These are phyloP conservation scores for Phytopythium mirpurense DNA, from an alignment of 352 stramenopile species.

Conservation along the genomic window DNA sequence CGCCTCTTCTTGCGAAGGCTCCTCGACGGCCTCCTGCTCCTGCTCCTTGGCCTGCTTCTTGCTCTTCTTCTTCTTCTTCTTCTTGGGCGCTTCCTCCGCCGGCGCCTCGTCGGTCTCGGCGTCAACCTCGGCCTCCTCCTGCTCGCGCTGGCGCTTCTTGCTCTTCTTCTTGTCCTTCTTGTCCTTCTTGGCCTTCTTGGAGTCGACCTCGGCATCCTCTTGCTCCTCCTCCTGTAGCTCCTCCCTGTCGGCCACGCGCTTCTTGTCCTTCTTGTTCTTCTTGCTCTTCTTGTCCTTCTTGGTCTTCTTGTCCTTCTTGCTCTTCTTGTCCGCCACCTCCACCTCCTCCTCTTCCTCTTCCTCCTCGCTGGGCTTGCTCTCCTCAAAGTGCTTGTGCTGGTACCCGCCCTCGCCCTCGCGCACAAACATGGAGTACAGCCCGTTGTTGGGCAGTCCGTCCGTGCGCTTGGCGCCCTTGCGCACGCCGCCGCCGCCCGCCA, in stretches of 20 bases:
- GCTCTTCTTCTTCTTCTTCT: conserved; percentile 26
- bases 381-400: conserved; percentile 80
- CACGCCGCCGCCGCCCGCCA: conserved; percentile 34
- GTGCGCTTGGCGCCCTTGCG: conserved; percentile 55
- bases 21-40: conserved; percentile 15
- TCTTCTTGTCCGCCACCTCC: conserved; percentile 33
- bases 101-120: conserved; percentile 6
- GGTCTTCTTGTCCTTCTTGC: conserved; percentile 44
- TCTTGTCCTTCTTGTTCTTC: conserved; percentile 48
- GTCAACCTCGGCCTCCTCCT: neutral
- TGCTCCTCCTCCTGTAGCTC: neutral
- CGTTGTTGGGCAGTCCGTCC: conserved; percentile 75
- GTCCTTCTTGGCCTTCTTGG: too few relatives aligned
- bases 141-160: conserved; percentile 1
- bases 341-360: conserved; percentile 37
- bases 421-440: conserved; percentile 85
- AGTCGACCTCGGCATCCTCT: neutral
- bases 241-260: neutral
- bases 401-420: conserved; percentile 69
- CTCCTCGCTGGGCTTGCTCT: conserved; percentile 17
- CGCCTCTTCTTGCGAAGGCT: conserved; percentile 11
- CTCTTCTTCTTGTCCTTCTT: conserved; percentile 6
- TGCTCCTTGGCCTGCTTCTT: conserved; percentile 26
- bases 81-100: neutral
- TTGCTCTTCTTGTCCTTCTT: conserved; percentile 51